phyloP scores from a whole-genome alignment of 305 asterid species.

The Fraxinus albicans region DNA sequence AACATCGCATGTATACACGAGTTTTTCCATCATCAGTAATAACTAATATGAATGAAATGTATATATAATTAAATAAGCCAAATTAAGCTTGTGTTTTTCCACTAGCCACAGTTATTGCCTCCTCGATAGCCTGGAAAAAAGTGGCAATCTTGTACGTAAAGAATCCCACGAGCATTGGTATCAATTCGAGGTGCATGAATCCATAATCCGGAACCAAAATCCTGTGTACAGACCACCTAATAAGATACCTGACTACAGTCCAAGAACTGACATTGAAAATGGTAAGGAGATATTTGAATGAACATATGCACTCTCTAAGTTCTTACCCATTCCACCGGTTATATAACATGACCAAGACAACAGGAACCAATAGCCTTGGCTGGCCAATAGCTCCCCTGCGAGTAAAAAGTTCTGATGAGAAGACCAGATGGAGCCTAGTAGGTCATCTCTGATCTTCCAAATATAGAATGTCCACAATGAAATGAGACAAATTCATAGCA shows the following conservation, averaged over 20 bases:
- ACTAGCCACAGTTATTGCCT: constrained; percentile 38
- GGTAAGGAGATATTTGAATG: neutral
- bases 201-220: constrained; percentile 88
- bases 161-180: constrained; percentile 92
- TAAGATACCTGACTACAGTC: neutral
- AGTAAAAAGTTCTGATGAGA: constrained; percentile 4
- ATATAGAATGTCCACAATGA: neutral
- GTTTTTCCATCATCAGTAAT: neutral
- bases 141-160: constrained; percentile 95
- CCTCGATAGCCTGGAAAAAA: constrained; percentile 73
- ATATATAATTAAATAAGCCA: neutral
- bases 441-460: neutral
- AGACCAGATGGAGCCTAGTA: neutral
- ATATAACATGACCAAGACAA: constrained; percentile 77
- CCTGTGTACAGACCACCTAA: constrained; percentile 35
- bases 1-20: neutral
- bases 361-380: constrained; percentile 80
- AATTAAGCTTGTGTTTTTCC: constrained; percentile 41
- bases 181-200: constrained; percentile 73
- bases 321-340: constrained; percentile 88
- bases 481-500: neutral
- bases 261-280: neutral
- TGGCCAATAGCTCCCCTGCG: constrained; percentile 88
- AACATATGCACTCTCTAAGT: constrained; percentile 8
- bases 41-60: neutral